These are phyloP conservation scores for Blastocystis sp. DNA, from an alignment of 352 stramenopile species.

Conservation along the genomic window DNA sequence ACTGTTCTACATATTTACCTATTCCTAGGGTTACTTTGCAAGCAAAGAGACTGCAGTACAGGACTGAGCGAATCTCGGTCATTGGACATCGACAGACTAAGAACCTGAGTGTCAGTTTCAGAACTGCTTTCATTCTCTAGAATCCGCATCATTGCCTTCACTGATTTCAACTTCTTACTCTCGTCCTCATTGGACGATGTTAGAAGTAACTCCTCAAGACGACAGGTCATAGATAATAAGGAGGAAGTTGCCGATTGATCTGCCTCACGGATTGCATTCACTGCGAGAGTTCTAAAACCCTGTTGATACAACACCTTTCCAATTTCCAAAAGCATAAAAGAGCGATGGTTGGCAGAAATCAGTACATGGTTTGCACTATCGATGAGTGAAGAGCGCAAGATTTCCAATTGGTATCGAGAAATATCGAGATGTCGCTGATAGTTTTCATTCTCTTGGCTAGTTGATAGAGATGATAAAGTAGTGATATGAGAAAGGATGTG, in stretches of 20 bases:
- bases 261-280: neutral
- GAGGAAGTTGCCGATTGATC: neutral
- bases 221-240: neutral
- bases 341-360: neutral
- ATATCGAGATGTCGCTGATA: neutral
- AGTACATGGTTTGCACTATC: neutral
- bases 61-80: neutral
- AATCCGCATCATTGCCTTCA: neutral
- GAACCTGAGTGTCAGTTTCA: neutral
- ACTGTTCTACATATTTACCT: neutral
- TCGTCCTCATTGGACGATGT: conserved; percentile 46
- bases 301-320: neutral
- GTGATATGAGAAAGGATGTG: neutral
- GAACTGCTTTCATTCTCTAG: neutral
- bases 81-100: neutral
- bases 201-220: conserved; percentile 14
- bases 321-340: neutral
- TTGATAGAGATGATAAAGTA: neutral
- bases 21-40: neutral
- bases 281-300: neutral
- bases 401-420: conserved; percentile 10
- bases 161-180: conserved; percentile 1
- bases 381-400: neutral
- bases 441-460: neutral
- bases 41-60: neutral